phyloP scores from a whole-genome alignment of 208 protist species.

The Vickermania ingenoplastis region DNA sequence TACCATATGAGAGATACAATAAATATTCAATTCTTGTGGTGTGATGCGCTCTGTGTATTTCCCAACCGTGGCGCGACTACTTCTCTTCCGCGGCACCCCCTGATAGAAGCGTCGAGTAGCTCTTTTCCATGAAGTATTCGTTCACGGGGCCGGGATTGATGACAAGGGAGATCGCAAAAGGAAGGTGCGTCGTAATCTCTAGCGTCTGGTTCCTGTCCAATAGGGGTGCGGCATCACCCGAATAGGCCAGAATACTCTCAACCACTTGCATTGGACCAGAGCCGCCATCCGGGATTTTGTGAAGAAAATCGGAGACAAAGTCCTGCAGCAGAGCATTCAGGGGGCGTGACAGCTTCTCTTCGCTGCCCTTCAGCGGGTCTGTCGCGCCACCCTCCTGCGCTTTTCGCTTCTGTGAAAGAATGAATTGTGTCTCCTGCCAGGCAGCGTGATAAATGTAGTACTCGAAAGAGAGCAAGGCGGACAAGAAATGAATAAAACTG shows the following conservation, averaged over 20 bases:
- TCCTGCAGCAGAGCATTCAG: slow-evolving; percentile 15
- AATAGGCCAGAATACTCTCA: slow-evolving; percentile 13
- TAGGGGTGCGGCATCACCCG: not conserved
- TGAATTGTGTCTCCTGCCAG: slow-evolving; percentile 16
- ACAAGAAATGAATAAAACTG: slow-evolving; percentile 46
- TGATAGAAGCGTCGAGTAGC: too few relatives aligned
- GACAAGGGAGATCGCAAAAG: slow-evolving; percentile 76
- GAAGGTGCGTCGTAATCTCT: slow-evolving; percentile 80
- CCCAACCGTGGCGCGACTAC: too few relatives aligned
- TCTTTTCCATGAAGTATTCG: slow-evolving; percentile 61
- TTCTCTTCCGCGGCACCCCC: too few relatives aligned
- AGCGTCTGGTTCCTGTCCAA: slow-evolving; percentile 34
- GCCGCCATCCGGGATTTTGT: not conserved
- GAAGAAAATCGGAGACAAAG: slow-evolving; percentile 14
- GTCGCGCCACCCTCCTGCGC: not conserved
- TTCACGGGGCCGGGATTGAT: slow-evolving; percentile 69
- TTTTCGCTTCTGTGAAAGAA: not conserved
- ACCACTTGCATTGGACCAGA: slow-evolving; percentile 26
- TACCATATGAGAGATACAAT: too few relatives aligned
- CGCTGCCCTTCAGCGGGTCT: too few relatives aligned
- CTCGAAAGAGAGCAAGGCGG: slow-evolving; percentile 56
- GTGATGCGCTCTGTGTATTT: too few relatives aligned
- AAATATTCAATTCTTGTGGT: too few relatives aligned
- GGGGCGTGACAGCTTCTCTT: not conserved
- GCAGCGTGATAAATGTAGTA: slow-evolving; percentile 45